Evolutionary conservation across 192 early-diverging fungal species (phyloP).

Genomic region (Linnemannia zychae): DNA sequence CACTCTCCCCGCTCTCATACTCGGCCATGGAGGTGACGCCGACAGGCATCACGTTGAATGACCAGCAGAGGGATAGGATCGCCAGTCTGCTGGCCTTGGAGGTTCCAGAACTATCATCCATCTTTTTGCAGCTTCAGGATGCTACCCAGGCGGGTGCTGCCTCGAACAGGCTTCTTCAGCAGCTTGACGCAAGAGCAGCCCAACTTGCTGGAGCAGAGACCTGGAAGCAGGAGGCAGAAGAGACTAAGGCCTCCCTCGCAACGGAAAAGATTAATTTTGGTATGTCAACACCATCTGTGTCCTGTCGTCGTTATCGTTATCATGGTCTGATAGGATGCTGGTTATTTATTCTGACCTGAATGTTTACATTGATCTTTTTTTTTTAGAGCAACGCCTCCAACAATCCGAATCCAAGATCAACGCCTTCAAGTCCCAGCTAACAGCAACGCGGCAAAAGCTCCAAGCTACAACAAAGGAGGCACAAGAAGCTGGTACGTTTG

Average conservation of each 20-base stretch:
- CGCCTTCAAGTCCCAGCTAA: constrained; percentile 26
- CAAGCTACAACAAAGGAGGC: constrained; percentile 15
- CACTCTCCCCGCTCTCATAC: neutral
- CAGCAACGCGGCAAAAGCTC: constrained; percentile 23
- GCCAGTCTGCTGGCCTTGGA: constrained; percentile 34
- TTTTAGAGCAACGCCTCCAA: constrained; percentile 47
- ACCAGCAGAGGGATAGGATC: constrained; percentile 47
- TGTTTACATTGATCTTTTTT: neutral
- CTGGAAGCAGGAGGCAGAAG: constrained; percentile 44
- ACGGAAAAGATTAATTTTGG: constrained; percentile 49
- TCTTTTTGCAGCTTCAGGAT: constrained; percentile 41
- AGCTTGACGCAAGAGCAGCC: constrained; percentile 33
- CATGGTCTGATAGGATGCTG: neutral
- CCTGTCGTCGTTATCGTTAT: neutral
- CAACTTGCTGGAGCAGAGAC: constrained; percentile 16
- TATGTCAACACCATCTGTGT: neutral
- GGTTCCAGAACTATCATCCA: constrained; percentile 27
- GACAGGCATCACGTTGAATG: constrained; percentile 14
- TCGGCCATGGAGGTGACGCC: constrained; percentile 41
- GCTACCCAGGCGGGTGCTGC: constrained; percentile 8
- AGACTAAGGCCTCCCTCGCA: constrained; percentile 33
- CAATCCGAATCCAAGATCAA: constrained; percentile 40
- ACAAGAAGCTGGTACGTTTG: constrained; percentile 29
- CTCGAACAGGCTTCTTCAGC: constrained; percentile 22
- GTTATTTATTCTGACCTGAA: neutral